phyloP scores from a whole-genome alignment of 305 asterid species.

The Solanum chacoense region DNA sequence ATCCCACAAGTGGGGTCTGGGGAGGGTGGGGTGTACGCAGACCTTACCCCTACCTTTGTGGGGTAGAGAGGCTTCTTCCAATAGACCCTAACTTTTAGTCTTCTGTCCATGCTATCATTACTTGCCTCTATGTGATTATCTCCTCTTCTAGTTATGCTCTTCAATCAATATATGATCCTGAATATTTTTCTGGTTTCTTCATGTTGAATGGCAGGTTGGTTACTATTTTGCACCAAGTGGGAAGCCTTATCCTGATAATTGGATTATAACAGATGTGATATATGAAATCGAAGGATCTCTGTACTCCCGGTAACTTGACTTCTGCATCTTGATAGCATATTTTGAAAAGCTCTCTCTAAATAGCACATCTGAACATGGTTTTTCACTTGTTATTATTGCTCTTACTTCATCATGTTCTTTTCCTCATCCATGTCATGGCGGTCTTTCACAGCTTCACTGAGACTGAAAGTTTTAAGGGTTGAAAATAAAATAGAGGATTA shows the following conservation, averaged over 20 bases:
- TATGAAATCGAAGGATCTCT: conserved; percentile 89
- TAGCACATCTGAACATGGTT: neutral
- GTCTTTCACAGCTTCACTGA: neutral
- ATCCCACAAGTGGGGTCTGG: neutral
- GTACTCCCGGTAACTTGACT: conserved; percentile 62
- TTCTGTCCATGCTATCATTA: neutral
- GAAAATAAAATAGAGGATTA: neutral
- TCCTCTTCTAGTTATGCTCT: neutral
- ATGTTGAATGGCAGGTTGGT: conserved; percentile 60
- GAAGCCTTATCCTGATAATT: conserved; percentile 99
- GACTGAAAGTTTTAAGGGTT: neutral
- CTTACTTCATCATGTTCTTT: neutral
- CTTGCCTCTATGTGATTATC: neutral
- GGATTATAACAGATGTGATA: conserved; percentile 88
- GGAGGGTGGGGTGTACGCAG: neutral
- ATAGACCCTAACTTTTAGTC: neutral
- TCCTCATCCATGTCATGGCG: neutral
- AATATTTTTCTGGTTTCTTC: neutral
- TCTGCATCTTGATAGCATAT: neutral
- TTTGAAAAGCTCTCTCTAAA: neutral
- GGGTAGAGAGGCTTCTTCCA: neutral
- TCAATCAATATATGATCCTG: neutral
- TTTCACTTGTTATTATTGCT: neutral
- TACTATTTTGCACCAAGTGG: conserved; percentile 99
- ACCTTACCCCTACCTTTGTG: neutral